Evolutionary conservation across 2,329 filamentous ascomycete species (phyloP), one percentile per base, ranked within the genome.

Genomic region (Lecanosticta acicola): DNA sequence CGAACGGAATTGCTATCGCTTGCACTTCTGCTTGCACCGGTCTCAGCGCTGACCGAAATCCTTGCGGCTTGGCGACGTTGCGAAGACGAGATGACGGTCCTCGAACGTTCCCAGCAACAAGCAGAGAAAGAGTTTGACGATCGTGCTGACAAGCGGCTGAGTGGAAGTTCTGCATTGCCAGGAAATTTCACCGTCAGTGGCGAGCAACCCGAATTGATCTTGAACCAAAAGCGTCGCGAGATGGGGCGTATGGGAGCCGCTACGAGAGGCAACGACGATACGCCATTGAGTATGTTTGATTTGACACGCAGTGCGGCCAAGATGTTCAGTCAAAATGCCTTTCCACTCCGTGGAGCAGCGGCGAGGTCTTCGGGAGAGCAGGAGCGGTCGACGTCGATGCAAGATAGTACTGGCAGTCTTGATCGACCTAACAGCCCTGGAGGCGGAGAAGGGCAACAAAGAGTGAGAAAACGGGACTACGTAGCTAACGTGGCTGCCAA

Each of bases 1-100:
- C 80, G 87, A 17, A 86, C 89, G 62, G 87, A 91, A 58, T 84
- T 89, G 32, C 72, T 94, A 2, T 81, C 84, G 1, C 81, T 84
- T 10, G 85, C 87, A 1, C 72, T 93, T 14, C 77, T 87, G 7
- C 77, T 90, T 40, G 85, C 86, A 0, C 87, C 87, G 1, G 69
- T 80, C 0, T 70, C 75, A 0, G 80, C 84, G 10, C 74, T 93
- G 0, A 81, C 85, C 48, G 84, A 88, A 54, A 85, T 93, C 11
- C 69, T 93, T 2, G 82, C 80, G 40, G 81, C 80, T 1, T 93
- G 85, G 72, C 79, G 84, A 10, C 76, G 84, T 36, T 89, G 85
- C 54, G 87, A 94, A 60, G 83, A 87, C 57, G 85, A 91, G 61
- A 78, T 87, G 41, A 82, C 83, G 41, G 74, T 75, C 0, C 74